Evolutionary conservation across 192 early-diverging fungal species (phyloP), one percentile per base, ranked within the genome.

Genomic region (Linnemannia zychae): DNA sequence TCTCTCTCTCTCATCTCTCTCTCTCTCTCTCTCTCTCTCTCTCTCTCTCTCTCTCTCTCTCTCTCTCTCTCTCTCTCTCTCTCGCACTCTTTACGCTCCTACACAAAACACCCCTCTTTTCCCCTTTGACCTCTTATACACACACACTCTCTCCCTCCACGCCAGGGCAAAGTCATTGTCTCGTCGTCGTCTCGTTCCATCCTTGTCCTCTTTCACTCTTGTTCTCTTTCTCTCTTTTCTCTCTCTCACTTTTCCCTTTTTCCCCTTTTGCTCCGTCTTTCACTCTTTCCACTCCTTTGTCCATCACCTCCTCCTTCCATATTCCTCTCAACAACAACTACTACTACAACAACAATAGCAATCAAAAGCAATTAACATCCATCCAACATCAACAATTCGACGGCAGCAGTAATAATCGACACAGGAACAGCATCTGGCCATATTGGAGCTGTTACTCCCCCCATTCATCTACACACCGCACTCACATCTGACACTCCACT

Each of bases 1-100:
- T 76, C 3, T 70, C 88, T 4, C 18, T 79, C 71, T 68, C 88
- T 88, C 16, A 87, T 84, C 15, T 87, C 79, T 71, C 88, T 57
- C n/a, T 89, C 88, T 34, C n/a, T n/a, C n/a, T 67, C 0, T 80
- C 18, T 60, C 78, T 71, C 88, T 49, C 18, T 87, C 80, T 24
- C 87, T 88, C 13, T 83, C 76, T 13, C 75, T 60, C 36, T 71
- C 68, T 34, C 87, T 77, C n/a, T 47, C 76, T 83, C 85, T 33
- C 81, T 87, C 22, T 52, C 75, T 68, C 70, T 77, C 20, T 80
- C 50, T 50, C 7, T 85, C 11, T 47, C 28, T 66, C 44, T 72
- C 46, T n/a, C 80, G 72, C 66, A 77, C 87, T 74, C 31, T 72
- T 16, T 67, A 52, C 53, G 67, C 57, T 7, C 50, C 68, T 7